Percentiles rank a stretch among this genome's conserved stretches.
These are phyloP conservation scores for Malus sylvestris DNA, from an alignment of 306 rosid species.

Conservation along the genomic window DNA sequence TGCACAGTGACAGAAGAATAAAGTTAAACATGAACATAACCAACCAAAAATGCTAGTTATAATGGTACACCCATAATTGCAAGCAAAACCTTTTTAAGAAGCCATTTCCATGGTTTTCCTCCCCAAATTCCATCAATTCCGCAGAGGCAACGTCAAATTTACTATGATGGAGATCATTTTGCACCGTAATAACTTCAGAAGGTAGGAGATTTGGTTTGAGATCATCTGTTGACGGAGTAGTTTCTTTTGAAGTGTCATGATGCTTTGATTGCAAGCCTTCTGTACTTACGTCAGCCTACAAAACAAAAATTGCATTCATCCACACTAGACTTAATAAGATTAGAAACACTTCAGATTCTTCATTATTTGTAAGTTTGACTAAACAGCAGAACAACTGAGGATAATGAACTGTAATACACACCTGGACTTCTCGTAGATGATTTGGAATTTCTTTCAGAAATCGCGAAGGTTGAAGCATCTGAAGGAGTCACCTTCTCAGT, in stretches of 20 bases:
- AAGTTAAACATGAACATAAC: slow-evolving; percentile 1
- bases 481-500: slow-evolving; percentile 1
- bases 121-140: slow-evolving; percentile 41
- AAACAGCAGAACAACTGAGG: background rate
- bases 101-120: slow-evolving; percentile 37
- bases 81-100: slow-evolving; percentile 69
- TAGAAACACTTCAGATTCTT: background rate
- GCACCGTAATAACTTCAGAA: slow-evolving; percentile 31
- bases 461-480: slow-evolving; percentile 92
- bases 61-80: slow-evolving; percentile 11
- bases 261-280: slow-evolving; percentile 32
- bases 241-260: slow-evolving; percentile 28
- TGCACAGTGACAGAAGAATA: slow-evolving; percentile 13
- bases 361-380: background rate
- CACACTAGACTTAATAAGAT: background rate
- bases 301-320: slow-evolving; percentile 20
- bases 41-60: slow-evolving; percentile 8
- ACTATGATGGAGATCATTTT: slow-evolving; percentile 28
- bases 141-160: slow-evolving; percentile 27
- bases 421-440: slow-evolving; percentile 77
- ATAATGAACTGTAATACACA: slow-evolving; percentile 25
- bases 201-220: slow-evolving; percentile 17
- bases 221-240: slow-evolving; percentile 15
- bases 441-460: slow-evolving; percentile 82
- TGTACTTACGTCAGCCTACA: slow-evolving; percentile 49